phyloP scores from a whole-genome alignment of 345 rosid species.

The Bruguiera parviflora region DNA sequence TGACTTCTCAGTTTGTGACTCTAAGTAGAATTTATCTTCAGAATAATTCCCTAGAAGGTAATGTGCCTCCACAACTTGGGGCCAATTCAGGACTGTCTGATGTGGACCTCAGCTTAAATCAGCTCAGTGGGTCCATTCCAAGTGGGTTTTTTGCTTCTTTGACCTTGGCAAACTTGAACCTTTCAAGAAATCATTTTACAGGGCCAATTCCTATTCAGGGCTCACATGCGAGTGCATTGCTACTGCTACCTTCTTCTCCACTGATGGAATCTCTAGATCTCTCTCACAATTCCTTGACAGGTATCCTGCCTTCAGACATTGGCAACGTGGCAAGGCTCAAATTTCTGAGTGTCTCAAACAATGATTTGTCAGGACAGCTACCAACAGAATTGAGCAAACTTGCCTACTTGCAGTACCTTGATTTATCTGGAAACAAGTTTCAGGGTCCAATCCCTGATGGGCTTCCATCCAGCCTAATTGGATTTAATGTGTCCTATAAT shows the following conservation, averaged over 20 bases:
- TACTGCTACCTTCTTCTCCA: constrained; percentile 41
- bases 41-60: constrained; percentile 62
- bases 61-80: constrained; percentile 55
- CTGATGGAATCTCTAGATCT: constrained; percentile 85
- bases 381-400: constrained; percentile 77
- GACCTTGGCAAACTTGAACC: constrained; percentile 63
- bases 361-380: constrained; percentile 59
- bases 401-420: constrained; percentile 58
- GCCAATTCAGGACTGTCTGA: constrained; percentile 41
- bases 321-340: constrained; percentile 56
- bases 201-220: constrained; percentile 68
- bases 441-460: constrained; percentile 60
- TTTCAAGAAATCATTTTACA: constrained; percentile 62
- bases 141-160: constrained; percentile 50
- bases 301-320: constrained; percentile 57
- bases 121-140: constrained; percentile 63
- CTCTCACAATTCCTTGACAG: constrained; percentile 65
- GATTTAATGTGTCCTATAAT: constrained; percentile 75
- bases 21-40: constrained; percentile 53
- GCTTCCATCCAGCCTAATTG: constrained; percentile 55
- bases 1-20: constrained; percentile 47
- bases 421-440: constrained; percentile 74
- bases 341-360: constrained; percentile 65
- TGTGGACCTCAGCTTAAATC: constrained; percentile 76
- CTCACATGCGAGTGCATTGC: constrained; percentile 55